These are phyloP conservation scores for Aspergillus cristatus DNA, from an alignment of 495 filamentous ascomycete genomes.

Conservation along the genomic window DNA sequence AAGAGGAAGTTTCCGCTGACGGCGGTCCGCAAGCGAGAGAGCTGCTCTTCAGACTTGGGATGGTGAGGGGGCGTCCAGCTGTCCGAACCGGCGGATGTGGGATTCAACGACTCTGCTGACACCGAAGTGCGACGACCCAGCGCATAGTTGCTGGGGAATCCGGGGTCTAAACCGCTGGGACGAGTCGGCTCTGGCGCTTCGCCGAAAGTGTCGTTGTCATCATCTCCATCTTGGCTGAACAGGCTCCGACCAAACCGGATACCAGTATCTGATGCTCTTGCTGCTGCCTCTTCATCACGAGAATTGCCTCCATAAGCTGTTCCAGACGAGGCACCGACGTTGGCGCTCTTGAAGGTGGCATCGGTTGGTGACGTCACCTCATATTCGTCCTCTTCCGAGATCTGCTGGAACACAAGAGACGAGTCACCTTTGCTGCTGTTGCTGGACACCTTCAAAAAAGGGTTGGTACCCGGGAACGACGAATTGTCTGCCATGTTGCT, in stretches of 20 bases:
- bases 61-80: conserved; percentile 87
- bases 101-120: conserved; percentile 92
- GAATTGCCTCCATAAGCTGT: conserved; percentile 23
- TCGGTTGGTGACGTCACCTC: conserved; percentile 56
- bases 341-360: conserved; percentile 38
- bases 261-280: conserved; percentile 1
- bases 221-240: conserved; percentile 20
- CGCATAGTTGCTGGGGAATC: conserved; percentile 88
- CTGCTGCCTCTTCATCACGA: conserved; percentile 14
- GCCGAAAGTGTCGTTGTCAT: conserved; percentile 16
- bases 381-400: conserved; percentile 53
- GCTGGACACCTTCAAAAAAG: conserved; percentile 37
- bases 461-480: conserved; percentile 49
- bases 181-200: conserved; percentile 22
- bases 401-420: conserved; percentile 33
- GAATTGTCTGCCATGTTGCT: conserved; percentile 42
- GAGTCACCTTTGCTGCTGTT: conserved; percentile 17
- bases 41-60: conserved; percentile 72
- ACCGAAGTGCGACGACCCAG: conserved; percentile 90
- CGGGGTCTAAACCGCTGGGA: conserved; percentile 41
- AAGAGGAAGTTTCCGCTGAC: conserved; percentile 91
- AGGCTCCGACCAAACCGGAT: conserved; percentile 30
- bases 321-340: conserved; percentile 18
- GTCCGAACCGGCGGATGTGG: conserved; percentile 67
- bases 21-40: conserved; percentile 66